Evolutionary conservation across 2,329 filamentous ascomycete species (phyloP), one percentile per base, ranked within the genome.

Genomic region (Seiridium unicorne): DNA sequence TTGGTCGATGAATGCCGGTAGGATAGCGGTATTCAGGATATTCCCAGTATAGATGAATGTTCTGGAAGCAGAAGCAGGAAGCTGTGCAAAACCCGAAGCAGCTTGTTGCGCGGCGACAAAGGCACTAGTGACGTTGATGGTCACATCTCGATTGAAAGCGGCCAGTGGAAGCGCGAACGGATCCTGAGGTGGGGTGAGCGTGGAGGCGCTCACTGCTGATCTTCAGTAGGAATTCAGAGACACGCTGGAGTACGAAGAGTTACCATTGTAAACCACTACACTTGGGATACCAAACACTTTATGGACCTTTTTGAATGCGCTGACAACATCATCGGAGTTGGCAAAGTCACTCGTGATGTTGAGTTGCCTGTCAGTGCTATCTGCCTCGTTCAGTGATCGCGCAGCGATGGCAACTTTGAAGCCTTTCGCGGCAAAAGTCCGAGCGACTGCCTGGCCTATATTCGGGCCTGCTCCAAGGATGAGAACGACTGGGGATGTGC

Each of bases 41-140:
- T 82, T 81, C 1, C 78, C 79, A 1, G 77, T 81, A 63, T 73
- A 79, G 49, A 81, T 79, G 63, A 82, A 81, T 2, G 76, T 76
- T 62, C 73, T 76, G 35, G 72, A 68, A 4, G 66, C 66, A 3
- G 67, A 51, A 8, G 44, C 56, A 8, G 11, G 57, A 10, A 60
- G 55, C 49, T 26, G 11, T 36, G 34, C 44, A 51, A 62, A 60
- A 1, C 36, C 59, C 31, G 38, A 42, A 4, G 44, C 61, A 6
- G 61, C 58, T 32, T 62, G 58, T 36, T 62, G 59, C 31, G 59
- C 59, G 4, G 58, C 58, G 36, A 51, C 49, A 51, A 58, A 62
- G 54, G 51, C 47, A 57, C 61, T 60, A n/a, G 54, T 54, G 3
- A 54, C 54, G 42, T 62, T 62, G 58, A 62, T 44, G 40, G 46